These are phyloP conservation scores for Aspergillus awamori DNA, from an alignment of 2,329 filamentous ascomycete genomes.

Conservation along the genomic window DNA sequence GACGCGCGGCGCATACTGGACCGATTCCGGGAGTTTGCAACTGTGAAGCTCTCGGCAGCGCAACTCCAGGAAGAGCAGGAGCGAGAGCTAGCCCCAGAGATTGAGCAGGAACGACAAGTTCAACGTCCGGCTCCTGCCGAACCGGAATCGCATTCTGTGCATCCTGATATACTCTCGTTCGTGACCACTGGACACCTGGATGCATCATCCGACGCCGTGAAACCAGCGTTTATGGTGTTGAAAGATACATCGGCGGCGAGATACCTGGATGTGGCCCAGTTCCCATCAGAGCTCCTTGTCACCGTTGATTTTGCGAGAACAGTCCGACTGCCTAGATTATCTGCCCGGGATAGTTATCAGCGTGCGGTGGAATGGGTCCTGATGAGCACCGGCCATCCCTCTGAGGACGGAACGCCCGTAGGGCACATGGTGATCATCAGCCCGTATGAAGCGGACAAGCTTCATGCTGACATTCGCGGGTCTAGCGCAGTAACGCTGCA, in stretches of 20 bases:
- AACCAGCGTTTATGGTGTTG: conserved; percentile 53
- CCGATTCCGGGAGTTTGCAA: conserved; percentile 42
- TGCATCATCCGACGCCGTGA: conserved; percentile 36
- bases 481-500: conserved; percentile 49
- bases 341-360: conserved; percentile 51
- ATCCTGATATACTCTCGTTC: conserved; percentile 49
- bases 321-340: conserved; percentile 32
- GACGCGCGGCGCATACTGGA: conserved; percentile 2
- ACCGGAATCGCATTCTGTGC: conserved; percentile 48
- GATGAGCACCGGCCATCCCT: conserved; percentile 26
- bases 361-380: conserved; percentile 60
- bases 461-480: conserved; percentile 47
- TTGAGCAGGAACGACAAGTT: conserved; percentile 61
- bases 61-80: conserved; percentile 67
- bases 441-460: conserved; percentile 60
- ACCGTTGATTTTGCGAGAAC: conserved; percentile 57
- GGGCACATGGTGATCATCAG: conserved; percentile 59
- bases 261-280: conserved; percentile 36
- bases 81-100: conserved; percentile 66
- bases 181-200: conserved; percentile 41
- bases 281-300: conserved; percentile 48
- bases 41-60: conserved; percentile 35
- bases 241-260: conserved; percentile 44
- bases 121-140: conserved; percentile 50
- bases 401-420: neutral